Conservation (phyloP, 139 green algal species). For the Chara braunii region DNA sequence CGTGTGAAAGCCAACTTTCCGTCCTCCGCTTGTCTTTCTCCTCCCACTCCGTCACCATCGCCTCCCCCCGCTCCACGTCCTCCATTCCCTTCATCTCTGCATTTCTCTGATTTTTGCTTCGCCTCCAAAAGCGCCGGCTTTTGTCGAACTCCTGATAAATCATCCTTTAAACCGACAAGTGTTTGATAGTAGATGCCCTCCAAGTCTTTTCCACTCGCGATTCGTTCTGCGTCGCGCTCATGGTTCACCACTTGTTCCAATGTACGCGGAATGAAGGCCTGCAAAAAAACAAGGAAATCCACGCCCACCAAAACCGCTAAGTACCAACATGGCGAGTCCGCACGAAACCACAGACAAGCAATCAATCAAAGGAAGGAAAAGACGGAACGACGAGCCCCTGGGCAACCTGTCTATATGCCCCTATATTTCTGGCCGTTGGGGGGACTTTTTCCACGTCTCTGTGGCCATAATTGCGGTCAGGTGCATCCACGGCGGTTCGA, state of each 20-base stretch:
- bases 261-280: constrained; percentile 86
- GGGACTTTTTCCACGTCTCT: no score
- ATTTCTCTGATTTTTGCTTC: background rate
- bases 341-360: no score
- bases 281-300: constrained; percentile 44
- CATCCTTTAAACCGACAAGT: constrained; percentile 69
- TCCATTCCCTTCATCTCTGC: background rate
- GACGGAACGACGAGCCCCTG: no score
- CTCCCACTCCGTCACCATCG: background rate
- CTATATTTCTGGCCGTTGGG: no score
- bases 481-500: no score
- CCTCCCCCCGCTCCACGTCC: background rate
- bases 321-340: no score
- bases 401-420: no score
- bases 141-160: constrained; percentile 64
- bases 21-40: background rate
- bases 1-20: no score
- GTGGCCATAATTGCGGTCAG: no score
- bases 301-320: no score
- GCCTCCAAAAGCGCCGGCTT: constrained; percentile 36
- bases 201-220: constrained; percentile 45
- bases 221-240: constrained; percentile 70
- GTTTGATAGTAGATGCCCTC: constrained; percentile 91
- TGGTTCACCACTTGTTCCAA: constrained; percentile 82
- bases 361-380: no score